Evolutionary conservation across 2,329 filamentous ascomycete species (phyloP), one percentile per base, ranked within the genome.

Genomic region (Epichloe sylvatica): DNA sequence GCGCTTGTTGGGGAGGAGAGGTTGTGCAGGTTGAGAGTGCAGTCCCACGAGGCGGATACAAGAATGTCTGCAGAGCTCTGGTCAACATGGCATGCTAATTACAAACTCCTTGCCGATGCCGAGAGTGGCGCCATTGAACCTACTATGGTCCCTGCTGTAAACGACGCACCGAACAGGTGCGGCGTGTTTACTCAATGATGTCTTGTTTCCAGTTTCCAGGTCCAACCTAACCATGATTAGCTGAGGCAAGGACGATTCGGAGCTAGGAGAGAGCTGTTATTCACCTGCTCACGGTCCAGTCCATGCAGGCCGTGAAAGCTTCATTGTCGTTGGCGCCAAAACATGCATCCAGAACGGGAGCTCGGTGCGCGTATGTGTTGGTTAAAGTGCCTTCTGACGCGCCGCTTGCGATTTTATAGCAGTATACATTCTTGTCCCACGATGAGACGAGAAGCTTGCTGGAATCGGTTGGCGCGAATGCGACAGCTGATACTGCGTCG

Each of bases 21-120:
- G 60, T 84, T 76, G 71, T 95, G 87, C 51, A 96, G 75, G 64
- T 95, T 89, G 42, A 98, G 75, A 6, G 86, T 95, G 53, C 78
- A 81, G 67, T 98, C 91, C 92, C 92, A 98, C 5, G 90, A 94
- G 47, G 86, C 86, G 49, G 89, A 95, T 56, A 97, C 75, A 51
- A 98, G 77, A 54, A 96, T 73, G 45, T 77, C 78, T 81, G 47
- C 15, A 30, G 13, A 25, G 19, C 3, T 23, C 39, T 37, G 30
- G 39, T 48, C 19, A 48, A 4, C 17, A 34, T 17, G 33, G 33
- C 15, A 21, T 12, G 9, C 35, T 17, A n/a, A 8, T 15, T 38
- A 21, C 13, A 37, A 45, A 35, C 3, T 12, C 19, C 19, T 36
- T 1, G 12, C n/a, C 34, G 21, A 37, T 21, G 19, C 34, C 11